Evolutionary conservation across 768 basidiomycete species (phyloP).

Genomic region (Collybiopsis confluens): DNA sequence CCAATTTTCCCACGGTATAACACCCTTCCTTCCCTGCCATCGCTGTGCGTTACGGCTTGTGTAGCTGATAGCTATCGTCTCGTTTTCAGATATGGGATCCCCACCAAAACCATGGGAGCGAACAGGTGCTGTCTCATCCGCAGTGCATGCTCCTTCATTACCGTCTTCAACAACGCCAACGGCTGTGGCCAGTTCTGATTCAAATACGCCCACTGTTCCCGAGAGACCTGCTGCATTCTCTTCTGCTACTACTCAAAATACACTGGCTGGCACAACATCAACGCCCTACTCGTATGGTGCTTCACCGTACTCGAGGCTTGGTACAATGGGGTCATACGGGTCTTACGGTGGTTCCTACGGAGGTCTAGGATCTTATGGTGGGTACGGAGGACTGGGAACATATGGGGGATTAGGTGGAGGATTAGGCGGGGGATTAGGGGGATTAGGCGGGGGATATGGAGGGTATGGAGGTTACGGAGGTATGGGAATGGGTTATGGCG

Average conservation of each 20-base stretch:
- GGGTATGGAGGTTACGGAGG: slow-evolving; percentile 33
- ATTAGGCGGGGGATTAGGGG: slow-evolving; percentile 38
- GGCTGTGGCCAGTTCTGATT: slow-evolving; percentile 10
- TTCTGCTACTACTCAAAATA: slow-evolving; percentile 29
- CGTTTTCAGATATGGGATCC: slow-evolving; percentile 55
- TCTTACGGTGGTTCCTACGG: slow-evolving; percentile 32
- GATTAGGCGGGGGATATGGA: slow-evolving; percentile 40
- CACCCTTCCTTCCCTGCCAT: too few species aligned
- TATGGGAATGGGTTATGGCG: slow-evolving; percentile 35
- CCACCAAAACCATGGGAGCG: slow-evolving; percentile 92
- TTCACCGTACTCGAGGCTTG: slow-evolving; percentile 41
- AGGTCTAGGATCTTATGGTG: slow-evolving; percentile 24
- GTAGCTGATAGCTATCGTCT: too few species aligned
- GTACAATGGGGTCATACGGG: slow-evolving; percentile 27
- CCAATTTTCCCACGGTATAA: too few species aligned
- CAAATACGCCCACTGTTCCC: slow-evolving; percentile 46
- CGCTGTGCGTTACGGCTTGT: too few species aligned
- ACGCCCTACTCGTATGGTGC: slow-evolving; percentile 25
- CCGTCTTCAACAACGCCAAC: slow-evolving; percentile 20
- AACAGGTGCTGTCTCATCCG: slow-evolving; percentile 35
- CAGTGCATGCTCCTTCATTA: slow-evolving; percentile 23
- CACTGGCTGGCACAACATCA: slow-evolving; percentile 40
- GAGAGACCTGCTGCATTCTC: slow-evolving; percentile 56
- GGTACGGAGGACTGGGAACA: slow-evolving; percentile 40
- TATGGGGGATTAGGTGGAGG: slow-evolving; percentile 40